phyloP scores from a whole-genome alignment of 2,329 filamentous ascomycete genomes.

The Paraconiothyrium brasiliense region DNA sequence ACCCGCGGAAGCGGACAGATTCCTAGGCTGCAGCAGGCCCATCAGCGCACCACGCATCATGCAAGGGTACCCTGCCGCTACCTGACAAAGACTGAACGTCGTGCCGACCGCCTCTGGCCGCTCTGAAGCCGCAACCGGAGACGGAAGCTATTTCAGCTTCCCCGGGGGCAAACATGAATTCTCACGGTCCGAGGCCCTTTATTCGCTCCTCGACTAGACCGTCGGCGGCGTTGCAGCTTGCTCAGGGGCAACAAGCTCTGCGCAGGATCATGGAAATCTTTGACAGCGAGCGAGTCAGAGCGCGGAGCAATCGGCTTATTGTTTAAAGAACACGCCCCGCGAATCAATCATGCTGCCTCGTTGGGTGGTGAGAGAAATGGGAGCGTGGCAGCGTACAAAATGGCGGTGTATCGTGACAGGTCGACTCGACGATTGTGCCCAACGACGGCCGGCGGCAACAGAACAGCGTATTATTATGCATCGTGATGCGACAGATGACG shows the following conservation, averaged over 20 bases:
- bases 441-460: conserved; percentile 27
- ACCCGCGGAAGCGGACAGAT: conserved; percentile 38
- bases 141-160: conserved; percentile 37
- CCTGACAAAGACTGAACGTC: conserved; percentile 36
- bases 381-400: conserved; percentile 38
- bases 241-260: conserved; percentile 34
- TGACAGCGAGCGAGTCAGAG: conserved; percentile 39
- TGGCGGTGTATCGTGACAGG: conserved; percentile 40
- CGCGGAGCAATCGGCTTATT: conserved; percentile 33
- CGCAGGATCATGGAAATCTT: conserved; percentile 29
- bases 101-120: conserved; percentile 39
- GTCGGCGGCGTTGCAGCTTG: conserved; percentile 17
- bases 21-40: conserved; percentile 28
- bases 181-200: conserved; percentile 27
- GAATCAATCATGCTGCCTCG: conserved; percentile 31
- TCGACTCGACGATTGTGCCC: conserved; percentile 1
- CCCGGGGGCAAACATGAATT: conserved; percentile 43
- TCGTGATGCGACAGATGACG: conserved; percentile 30
- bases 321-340: conserved; percentile 34
- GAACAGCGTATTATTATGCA: conserved; percentile 22
- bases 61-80: conserved; percentile 28
- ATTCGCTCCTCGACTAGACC: conserved; percentile 25
- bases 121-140: conserved; percentile 36
- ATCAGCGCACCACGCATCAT: conserved; percentile 17
- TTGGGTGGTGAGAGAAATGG: conserved; percentile 23